Evolutionary conservation across 768 basidiomycete species (phyloP), one percentile per base, ranked within the genome.

Genomic region (Rubroboletus pulcherrimus): DNA sequence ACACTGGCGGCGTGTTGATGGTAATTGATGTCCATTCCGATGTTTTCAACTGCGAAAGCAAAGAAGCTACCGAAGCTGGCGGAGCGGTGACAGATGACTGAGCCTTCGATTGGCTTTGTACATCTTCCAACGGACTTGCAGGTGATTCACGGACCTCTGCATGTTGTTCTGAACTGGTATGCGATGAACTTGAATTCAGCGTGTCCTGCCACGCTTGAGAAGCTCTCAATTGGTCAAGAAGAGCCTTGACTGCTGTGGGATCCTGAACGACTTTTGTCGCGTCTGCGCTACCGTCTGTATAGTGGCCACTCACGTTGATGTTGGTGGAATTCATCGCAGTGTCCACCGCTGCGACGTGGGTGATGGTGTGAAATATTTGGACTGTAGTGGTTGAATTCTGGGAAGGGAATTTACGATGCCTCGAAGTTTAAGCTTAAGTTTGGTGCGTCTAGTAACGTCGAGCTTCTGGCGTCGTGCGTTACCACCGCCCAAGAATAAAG

Each of bases 141-240:
- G 30, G 31, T 19, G 55, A 63, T 55, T 49, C 56, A 39, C 54
- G 47, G 51, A 33, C 39, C 8, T 44, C 51, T 52, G 41, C 4
- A 14, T 10, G 54, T 40, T 45, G 51, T 29, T 49, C 53, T 35
- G 56, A 38, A 11, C 10, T 24, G 37, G 26, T 26, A 24, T 45
- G 49, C 3, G 51, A 49, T 19, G 64, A 35, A 24, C 38, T 51
- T 40, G 65, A 47, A 47, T 47, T 66, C 15, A 75, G 59, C 2
- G 75, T 65, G 47, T 84, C 76, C 62, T 85, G 80, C 88, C 87
- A 91, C 24, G 83, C 86, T 62, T 82, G 77, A 4, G 90, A 91
- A 3, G 77, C 71, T 49, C 81, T 77, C 12, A 92, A 75, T 58
- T 82, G 81, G 51, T 91, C 86, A 17, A 93, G 78, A 26, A 93